Evolutionary conservation across 2,329 filamentous ascomycete species (phyloP), one percentile per base, ranked within the genome.

Genomic region (Curvularia sp.): DNA sequence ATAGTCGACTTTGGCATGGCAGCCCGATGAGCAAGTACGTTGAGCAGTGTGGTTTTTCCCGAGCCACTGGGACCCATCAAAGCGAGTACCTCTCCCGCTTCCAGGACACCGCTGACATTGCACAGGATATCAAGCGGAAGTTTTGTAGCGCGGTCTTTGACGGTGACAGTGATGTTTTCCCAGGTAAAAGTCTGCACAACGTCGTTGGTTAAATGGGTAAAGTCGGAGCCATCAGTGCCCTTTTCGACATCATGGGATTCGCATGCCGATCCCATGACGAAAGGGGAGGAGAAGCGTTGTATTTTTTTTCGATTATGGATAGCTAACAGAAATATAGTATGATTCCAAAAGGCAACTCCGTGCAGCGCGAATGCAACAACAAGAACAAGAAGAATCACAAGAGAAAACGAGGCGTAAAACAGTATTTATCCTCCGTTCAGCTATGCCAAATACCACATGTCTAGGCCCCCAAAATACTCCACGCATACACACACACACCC

Each of bases 11-110:
- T 83, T 1, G 85, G 80, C 0, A 81, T 80, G 12, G 80, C 79
- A 61, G 79, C 80, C 60, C 88, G 82, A 56, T 86, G 85, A 6
- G 92, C 91, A 13, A 96, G 86, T 5, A 90, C 86, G 73, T 96
- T 93, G 34, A 96, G 82, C 0, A 96, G 82, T 0, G 92, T 96
- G 0, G 92, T 95, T 76, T 96, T 96, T 49, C 92, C 92, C 56
- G 86, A 82, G 64, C 81, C 81, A 69, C 80, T 81, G 13, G 91
- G 91, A 23, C 92, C 92, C 90, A 96, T 94, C 45, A 96, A 78
- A 38, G 92, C 92, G 59, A 92, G 83, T 41, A 93, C 80, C 69
- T 93, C 88, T 28, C 89, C 91, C 30, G 88, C 87, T 73, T 87
- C 79, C 43, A 90, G 85, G 49, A 86, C 77, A 10, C 90, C 90